Evolutionary conservation across 2,329 filamentous ascomycete genomes (phyloP).

Genomic region (Trichophyton schoenleinii): DNA sequence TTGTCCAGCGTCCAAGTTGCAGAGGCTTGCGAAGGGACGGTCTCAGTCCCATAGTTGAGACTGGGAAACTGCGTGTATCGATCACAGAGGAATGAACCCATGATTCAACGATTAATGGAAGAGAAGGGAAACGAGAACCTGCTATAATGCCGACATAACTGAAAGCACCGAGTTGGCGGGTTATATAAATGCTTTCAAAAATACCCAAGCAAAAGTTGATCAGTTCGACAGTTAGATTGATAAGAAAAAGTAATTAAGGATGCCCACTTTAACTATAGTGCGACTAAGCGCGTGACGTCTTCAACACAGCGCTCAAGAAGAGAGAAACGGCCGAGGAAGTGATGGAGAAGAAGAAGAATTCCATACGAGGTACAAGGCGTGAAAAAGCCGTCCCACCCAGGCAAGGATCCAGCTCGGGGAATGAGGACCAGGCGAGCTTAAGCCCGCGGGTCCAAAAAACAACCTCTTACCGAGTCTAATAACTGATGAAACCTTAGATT

Average conservation of each 20-base stretch:
- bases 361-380: not conserved
- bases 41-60: constrained; percentile 12
- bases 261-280: not conserved
- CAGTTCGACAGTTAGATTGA: not conserved
- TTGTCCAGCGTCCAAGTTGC: constrained; percentile 8
- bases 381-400: not conserved
- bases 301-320: not conserved
- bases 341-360: not conserved
- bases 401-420: not conserved
- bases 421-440: not conserved
- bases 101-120: not conserved
- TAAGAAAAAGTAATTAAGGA: not conserved
- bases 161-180: not conserved
- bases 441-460: not conserved
- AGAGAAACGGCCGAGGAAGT: not conserved
- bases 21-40: not conserved
- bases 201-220: not conserved
- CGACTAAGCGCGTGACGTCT: not conserved
- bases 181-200: not conserved
- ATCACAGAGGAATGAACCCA: not conserved
- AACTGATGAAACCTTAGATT: not conserved
- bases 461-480: not conserved
- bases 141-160: not conserved
- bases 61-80: constrained; percentile 14
- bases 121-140: not conserved